These are phyloP conservation scores for Globisporangium nodosum DNA, from an alignment of 352 stramenopile species.

Conservation along the genomic window DNA sequence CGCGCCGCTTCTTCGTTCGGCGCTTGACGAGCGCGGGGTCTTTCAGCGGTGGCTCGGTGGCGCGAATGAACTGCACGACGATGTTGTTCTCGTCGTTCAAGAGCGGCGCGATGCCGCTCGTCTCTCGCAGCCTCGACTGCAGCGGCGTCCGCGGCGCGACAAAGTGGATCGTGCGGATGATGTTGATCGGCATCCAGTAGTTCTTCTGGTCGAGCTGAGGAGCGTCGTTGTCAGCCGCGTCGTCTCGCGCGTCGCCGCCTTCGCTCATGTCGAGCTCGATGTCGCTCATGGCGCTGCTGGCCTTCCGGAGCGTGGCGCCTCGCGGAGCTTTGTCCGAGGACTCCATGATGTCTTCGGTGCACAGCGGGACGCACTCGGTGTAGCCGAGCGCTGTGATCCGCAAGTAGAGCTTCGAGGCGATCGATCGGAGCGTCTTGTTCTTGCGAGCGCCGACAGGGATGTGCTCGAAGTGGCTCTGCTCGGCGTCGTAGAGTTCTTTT, in stretches of 20 bases:
- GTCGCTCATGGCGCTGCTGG: constrained; percentile 22
- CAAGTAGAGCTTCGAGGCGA: constrained; percentile 52
- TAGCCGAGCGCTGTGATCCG: constrained; percentile 68
- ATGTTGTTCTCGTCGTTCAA: constrained; percentile 72
- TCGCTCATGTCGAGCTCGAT: constrained; percentile 20
- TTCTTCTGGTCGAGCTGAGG: constrained; percentile 18
- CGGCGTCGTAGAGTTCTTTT: constrained; percentile 62
- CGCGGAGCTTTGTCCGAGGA: constrained; percentile 39
- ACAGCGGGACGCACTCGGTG: constrained; percentile 69
- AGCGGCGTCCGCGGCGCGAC: constrained; percentile 69
- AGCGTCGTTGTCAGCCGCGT: constrained; percentile 10
- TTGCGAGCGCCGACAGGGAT: constrained; percentile 14
- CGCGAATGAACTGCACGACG: constrained; percentile 67
- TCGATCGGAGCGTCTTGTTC: constrained; percentile 14
- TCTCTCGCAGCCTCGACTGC: constrained; percentile 72
- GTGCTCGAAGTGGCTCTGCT: constrained; percentile 28
- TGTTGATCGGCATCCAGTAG: constrained; percentile 72
- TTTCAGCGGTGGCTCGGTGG: constrained; percentile 64
- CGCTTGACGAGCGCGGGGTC: constrained; percentile 28
- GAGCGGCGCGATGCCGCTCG: constrained; percentile 55
- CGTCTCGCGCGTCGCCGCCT: constrained; percentile 11
- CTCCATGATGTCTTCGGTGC: constrained; percentile 44
- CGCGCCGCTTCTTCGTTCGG: constrained; percentile 29
- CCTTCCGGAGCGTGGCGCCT: constrained; percentile 28
- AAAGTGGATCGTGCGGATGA: constrained; percentile 75